These are phyloP conservation scores for Starmerella floricola DNA, from an alignment of 805 yeast species.

Conservation along the genomic window DNA sequence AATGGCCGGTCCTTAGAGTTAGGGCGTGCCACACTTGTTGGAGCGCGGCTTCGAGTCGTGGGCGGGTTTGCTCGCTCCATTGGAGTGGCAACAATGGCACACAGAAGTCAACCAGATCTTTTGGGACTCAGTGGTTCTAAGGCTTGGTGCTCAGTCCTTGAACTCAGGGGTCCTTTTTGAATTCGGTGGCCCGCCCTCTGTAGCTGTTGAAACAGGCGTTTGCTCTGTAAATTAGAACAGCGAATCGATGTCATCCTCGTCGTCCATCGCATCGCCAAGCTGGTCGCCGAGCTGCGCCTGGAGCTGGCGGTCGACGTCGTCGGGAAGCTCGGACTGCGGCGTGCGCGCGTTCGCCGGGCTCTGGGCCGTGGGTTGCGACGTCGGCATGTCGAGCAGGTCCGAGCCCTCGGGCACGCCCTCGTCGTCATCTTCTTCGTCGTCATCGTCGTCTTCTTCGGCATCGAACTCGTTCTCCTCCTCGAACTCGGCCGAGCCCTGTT, in stretches of 20 bases:
- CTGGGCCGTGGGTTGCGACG: conserved; percentile 11
- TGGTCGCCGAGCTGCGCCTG: conserved; percentile 7
- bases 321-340: neutral
- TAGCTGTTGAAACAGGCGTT: no score
- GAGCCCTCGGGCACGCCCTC: conserved; percentile 22
- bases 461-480: conserved; percentile 23
- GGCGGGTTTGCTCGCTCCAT: no score
- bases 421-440: conserved; percentile 27
- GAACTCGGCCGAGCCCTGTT: conserved; percentile 21
- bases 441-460: conserved; percentile 29
- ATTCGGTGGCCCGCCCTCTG: no score
- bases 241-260: conserved; percentile 27
- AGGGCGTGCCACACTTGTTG: no score
- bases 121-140: no score
- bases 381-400: neutral
- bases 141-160: no score
- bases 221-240: conserved; percentile 16
- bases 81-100: no score
- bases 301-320: conserved; percentile 1
- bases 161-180: no score
- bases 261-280: conserved; percentile 22
- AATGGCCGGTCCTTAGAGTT: no score
- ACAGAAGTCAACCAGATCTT: no score
- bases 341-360: neutral
- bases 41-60: no score